Base-by-base conservation (phyloP, 2,329 filamentous ascomycete genomes). In the Geosmithia flava region DNA sequence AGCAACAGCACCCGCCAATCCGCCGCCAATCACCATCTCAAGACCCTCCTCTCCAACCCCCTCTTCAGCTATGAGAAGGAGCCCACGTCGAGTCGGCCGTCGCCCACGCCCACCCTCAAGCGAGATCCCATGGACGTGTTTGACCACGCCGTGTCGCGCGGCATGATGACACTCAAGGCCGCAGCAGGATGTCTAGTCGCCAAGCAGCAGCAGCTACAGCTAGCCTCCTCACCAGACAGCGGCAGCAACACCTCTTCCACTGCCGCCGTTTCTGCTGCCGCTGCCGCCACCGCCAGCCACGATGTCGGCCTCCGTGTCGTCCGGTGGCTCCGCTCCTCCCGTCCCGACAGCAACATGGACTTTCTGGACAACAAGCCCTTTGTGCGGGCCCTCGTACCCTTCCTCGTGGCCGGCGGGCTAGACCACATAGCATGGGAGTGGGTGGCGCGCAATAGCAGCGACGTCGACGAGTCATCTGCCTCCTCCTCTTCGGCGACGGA, bases 11-110 rank as follows among this genome's bases (percentile, higher is more conserved):
- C 47, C 11, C 52, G 75, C 70, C 55, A 60, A 45, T 65, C 65
- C 11, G 62, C 64, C 27, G 58, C 64, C 4, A 63, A 56, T 51
- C 67, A 65, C 16, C 77, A 80, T 59, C 58, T 80, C n/a, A 70
- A 69, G 49, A 68, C 74, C 33, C 75, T 81, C 48, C 70, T 81
- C 15, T 68, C 70, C 46, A 80, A 79, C 50, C 76, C 76, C 1
- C 62, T 80, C 17, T 79, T 81, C 60, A 62, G 61, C 53, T 62
- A 64, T 48, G 55, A 59, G 20, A 52, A 58, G 20, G 45, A 53
- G 4, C 49, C 51, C 3, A 17, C n/a, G 30, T 29, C 55, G 13
- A 53, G 52, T 15, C 50, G 56, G 29, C 49, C 49, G 17, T 53
- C 55, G 1, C 49, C 43, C 45, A 19, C 51, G 37, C 44, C 47